Percentiles rank a stretch among this genome's conserved stretches.
These are phyloP conservation scores for Fraxinus dipetala DNA, from an alignment of 305 asterid genomes.

Conservation along the genomic window DNA sequence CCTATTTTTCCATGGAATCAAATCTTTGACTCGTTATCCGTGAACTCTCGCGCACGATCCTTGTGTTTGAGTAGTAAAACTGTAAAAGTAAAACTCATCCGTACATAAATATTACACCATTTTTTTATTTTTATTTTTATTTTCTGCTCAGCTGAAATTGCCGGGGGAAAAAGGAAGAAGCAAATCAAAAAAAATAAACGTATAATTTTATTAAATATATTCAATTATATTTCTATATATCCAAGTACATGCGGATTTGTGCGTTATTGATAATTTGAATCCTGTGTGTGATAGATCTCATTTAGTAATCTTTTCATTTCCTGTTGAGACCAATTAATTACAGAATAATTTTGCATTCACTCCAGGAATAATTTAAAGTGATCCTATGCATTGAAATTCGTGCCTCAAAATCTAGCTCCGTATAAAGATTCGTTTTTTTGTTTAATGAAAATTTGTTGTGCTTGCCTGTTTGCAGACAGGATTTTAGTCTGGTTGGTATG, in stretches of 20 bases:
- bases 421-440: conserved; percentile 6
- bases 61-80: not conserved
- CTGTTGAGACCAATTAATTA: not conserved
- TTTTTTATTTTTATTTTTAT: not conserved
- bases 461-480: conserved; percentile 50
- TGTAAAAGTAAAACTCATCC: not conserved
- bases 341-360: conserved; percentile 18
- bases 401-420: conserved; percentile 24
- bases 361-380: conserved; percentile 19
- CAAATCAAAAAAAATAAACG: not conserved
- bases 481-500: conserved; percentile 26
- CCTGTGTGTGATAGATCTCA: not conserved
- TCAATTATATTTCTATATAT: not conserved
- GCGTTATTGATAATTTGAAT: not conserved
- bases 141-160: not conserved
- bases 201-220: not conserved
- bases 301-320: not conserved
- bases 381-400: conserved; percentile 36
- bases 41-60: not conserved
- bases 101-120: not conserved
- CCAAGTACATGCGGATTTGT: not conserved
- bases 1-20: not conserved
- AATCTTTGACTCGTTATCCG: not conserved
- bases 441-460: conserved; percentile 20
- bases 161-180: not conserved